Base-by-base conservation (phyloP, 2,329 filamentous ascomycete species). In the Biscogniauxia marginata region DNA sequence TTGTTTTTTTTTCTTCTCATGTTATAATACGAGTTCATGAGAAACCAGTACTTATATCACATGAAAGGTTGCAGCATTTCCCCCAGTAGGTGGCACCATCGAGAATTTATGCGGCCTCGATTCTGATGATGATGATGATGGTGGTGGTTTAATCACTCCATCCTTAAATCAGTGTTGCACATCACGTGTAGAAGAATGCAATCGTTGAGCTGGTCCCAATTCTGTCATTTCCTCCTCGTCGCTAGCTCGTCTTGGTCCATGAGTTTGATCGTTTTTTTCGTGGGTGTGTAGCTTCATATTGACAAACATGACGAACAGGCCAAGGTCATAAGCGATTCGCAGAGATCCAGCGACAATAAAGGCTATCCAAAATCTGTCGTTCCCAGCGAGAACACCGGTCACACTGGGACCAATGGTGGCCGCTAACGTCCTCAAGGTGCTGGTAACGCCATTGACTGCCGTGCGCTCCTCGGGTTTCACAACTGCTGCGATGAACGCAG, bases 391-490 rank as follows among this genome's bases (percentile, higher is more conserved):
- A 0, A 79, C 60, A 0, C 84, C 84, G 0, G 84, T 86, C 1
- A 85, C 65, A 0, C 73, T 80, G 0, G 84, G 84, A 0, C 84
- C 78, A 0, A 75, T 68, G 55, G 76, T 84, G 58, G 83, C 78
- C 0, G 84, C 83, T 9, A 88, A 64, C 0, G 84, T 88, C 6
- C 85, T 75, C 23, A 88, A 57, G 65, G 84, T 84, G 48, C 75
- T 77, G 0, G 85, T 88, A 62, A 89, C 85, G 11, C 86, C 86
- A 84, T 89, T 86, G n/a, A 86, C 84, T 0, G 85, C 86, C 0
- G 86, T 89, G 1, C 86, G 75, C 70, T 89, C 86, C 53, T 84
- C 80, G 0, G 85, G 81, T 59, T 78, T 81, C 2, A 89, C 85
- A 0, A 87, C 84, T 0, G 85, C 85, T 1, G 86, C 84, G 50